These are phyloP conservation scores for Jackrogersella minutella DNA, from an alignment of 495 filamentous ascomycete genomes.

Conservation along the genomic window DNA sequence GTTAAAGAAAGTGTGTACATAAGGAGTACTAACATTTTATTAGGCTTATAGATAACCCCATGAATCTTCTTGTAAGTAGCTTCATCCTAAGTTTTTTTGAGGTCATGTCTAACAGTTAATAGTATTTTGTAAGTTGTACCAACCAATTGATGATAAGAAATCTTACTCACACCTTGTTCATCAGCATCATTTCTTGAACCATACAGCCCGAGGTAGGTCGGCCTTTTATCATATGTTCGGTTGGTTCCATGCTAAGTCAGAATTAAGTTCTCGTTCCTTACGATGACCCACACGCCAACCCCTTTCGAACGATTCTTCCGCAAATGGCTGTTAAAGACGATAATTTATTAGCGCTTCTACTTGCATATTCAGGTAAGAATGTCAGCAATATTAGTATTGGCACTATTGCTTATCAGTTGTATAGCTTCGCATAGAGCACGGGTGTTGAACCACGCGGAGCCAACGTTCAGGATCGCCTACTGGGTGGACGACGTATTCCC, in stretches of 20 bases:
- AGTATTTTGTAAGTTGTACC: constrained; percentile 52
- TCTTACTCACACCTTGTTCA: constrained; percentile 7
- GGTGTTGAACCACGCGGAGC: constrained; percentile 76
- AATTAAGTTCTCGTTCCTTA: constrained; percentile 71
- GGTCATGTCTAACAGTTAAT: constrained; percentile 22
- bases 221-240: not conserved
- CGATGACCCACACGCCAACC: constrained; percentile 74
- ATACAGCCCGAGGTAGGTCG: constrained; percentile 66
- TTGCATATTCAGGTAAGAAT: constrained; percentile 70
- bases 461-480: constrained; percentile 76
- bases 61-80: constrained; percentile 70
- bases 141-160: not conserved
- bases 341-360: constrained; percentile 78
- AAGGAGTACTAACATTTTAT: constrained; percentile 7
- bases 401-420: constrained; percentile 3
- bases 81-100: constrained; percentile 51
- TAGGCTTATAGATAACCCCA: constrained; percentile 69
- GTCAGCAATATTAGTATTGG: not conserved
- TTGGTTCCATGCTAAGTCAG: constrained; percentile 16
- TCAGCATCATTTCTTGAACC: constrained; percentile 78
- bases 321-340: constrained; percentile 72
- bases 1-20: not conserved
- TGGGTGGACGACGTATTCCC: constrained; percentile 85
- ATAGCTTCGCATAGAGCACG: constrained; percentile 79
- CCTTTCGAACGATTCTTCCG: constrained; percentile 75